Evolutionary conservation across 345 rosid species (phyloP), one percentile per base, ranked within the genome.

Genomic region (Angophora floribunda): DNA sequence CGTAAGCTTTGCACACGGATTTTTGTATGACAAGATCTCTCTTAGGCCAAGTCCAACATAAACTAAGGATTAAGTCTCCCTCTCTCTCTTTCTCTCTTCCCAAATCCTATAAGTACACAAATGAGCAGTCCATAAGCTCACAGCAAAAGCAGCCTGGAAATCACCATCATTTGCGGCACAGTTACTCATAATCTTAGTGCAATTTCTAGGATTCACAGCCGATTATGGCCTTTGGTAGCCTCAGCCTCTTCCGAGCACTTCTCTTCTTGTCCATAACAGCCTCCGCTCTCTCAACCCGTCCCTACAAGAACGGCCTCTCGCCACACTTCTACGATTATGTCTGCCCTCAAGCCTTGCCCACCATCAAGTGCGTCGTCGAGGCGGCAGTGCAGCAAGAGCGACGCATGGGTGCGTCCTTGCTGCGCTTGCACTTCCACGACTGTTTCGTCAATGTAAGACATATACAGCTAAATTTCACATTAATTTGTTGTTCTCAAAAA

Each of bases 311-410:
- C 14, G 65, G 65, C 30, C 88, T 94, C 2, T 89, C 95, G 47
- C 96, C 97, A 45, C 9, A 86, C 65, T 95, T 91, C 92, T 96
- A 36, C 41, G 93, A 92, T 30, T 80, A 5, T 44, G 65, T 89
- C n/a, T 95, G 97, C 86, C 97, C 97, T 44, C 17, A 88, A 65
- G 94, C 95, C 87, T 90, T 90, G 86, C 93, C 87, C n/a, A 89
- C 91, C 50, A 89, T 92, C 85, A 87, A 85, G 52, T 85, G 9
- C 51, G 67, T 93, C 50, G 91, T 94, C 28, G 88, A 92, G 41
- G 92, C 89, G 2, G 92, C 92, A 45, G 92, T 94, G 16, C 50
- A 51, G 21, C 89, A 91, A 7, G 96, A 93, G 89, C 90, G 88
- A 13, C 92, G 41, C 52, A 92, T 91, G 90, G 93, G 92, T 16